phyloP scores from a whole-genome alignment of 2,329 filamentous ascomycete genomes.

The Chaetothyriales sp. region DNA sequence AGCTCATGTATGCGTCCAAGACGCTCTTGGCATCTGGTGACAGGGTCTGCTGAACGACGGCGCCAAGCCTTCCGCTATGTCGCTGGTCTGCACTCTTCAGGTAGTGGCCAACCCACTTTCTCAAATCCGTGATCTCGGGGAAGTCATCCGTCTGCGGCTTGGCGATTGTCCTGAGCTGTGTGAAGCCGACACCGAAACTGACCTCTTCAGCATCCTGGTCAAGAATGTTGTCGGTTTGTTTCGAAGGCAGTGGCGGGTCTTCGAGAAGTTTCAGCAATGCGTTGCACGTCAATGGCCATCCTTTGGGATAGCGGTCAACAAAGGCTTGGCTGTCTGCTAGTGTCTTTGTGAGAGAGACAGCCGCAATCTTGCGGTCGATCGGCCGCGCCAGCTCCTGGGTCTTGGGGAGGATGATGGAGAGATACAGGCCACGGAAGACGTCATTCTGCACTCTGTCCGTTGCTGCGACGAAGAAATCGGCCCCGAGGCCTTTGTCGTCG shows the following conservation, averaged over 20 bases:
- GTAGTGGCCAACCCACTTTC: constrained; percentile 69
- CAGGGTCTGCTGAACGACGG: constrained; percentile 60
- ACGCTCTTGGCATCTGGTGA: constrained; percentile 42
- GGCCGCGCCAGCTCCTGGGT: constrained; percentile 80
- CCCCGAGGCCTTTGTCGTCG: constrained; percentile 68
- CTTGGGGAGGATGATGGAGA: constrained; percentile 71
- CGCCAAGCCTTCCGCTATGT: constrained; percentile 55
- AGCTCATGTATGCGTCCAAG: constrained; percentile 34
- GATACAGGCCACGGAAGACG: constrained; percentile 47
- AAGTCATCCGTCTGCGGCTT: constrained; percentile 63
- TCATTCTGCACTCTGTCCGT: constrained; percentile 67
- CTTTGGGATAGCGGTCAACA: constrained; percentile 66
- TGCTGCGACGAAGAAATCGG: constrained; percentile 79
- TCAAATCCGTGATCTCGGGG: constrained; percentile 69
- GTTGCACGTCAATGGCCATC: constrained; percentile 83
- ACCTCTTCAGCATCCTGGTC: constrained; percentile 92
- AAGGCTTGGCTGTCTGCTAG: constrained; percentile 77
- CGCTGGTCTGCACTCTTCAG: constrained; percentile 64
- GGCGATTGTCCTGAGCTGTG: constrained; percentile 80
- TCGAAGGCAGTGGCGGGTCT: constrained; percentile 64
- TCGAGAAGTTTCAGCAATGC: constrained; percentile 78
- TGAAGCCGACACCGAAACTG: constrained; percentile 88
- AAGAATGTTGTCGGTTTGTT: constrained; percentile 61
- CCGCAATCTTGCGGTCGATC: constrained; percentile 81
- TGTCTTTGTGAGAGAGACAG: constrained; percentile 86